Evolutionary conservation across 106 monocot species (phyloP), one percentile per base, ranked within the genome.

Genomic region (Dendrobium chrysotoxum): DNA sequence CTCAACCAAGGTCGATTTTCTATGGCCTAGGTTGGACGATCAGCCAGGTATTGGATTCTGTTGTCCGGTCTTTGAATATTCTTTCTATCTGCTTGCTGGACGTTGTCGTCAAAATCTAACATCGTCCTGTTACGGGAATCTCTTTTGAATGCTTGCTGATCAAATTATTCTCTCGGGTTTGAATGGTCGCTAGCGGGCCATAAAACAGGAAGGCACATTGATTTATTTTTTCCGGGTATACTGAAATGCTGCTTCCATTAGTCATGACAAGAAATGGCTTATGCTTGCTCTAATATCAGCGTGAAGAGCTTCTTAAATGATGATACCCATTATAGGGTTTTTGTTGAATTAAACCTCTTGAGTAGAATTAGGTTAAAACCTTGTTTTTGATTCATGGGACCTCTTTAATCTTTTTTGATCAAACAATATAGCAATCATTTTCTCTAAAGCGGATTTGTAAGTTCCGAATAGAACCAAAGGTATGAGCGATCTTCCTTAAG

Each of bases 1-100:
- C 40, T 97, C 97, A 13, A 97, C 97, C 53, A 97, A 92, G 85
- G 91, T 97, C 39, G 94, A 94, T 82, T 97, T 94, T 80, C 88
- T 97, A 41, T 92, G 94, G 92, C 97, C 97, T 28, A 82, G 81
- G 76, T 89, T 58, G 50, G 94, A 92, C 72, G 84, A 94, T 53
- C 83, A 82, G 82, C 94, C 90, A 4, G 92, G 97, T 97, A 72
- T 64, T 64, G 26, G 64, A 64, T 64, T 64, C 64, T 61, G 61
- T 5, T 61, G 64, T 26, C 5, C 2, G 21, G 8, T 64, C 25
- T 26, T 26, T 25, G 26, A 64, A 64, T n/a, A 8, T n/a, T 64
- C 64, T 23, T 23, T 64, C 25, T 64, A 64, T 64, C 64, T 25
- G 64, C 25, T 64, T 64, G 25, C 8, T 64, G 25, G 25, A 0